Evolutionary conservation across 2,329 filamentous ascomycete species (phyloP).

Genomic region (Calonectria honghensis): DNA sequence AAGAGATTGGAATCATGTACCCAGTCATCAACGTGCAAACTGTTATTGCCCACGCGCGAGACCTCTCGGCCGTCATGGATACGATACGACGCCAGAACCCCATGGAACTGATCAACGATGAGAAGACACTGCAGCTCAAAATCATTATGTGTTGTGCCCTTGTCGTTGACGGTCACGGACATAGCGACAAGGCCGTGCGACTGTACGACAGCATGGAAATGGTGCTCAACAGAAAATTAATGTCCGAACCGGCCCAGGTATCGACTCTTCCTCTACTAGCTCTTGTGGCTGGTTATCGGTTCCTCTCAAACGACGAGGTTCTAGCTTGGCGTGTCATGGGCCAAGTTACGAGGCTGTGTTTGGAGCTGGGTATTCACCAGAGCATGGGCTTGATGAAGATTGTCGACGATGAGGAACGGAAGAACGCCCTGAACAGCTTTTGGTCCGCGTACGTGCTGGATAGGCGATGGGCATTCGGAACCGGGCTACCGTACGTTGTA

Average conservation of each 20-base stretch:
- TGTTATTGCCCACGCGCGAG: conserved; percentile 81
- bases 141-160: conserved; percentile 87
- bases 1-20: conserved; percentile 95
- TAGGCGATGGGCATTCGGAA: conserved; percentile 91
- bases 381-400: conserved; percentile 83
- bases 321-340: conserved; percentile 92
- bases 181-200: conserved; percentile 82
- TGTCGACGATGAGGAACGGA: conserved; percentile 79
- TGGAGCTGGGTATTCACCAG: conserved; percentile 89
- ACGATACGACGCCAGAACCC: conserved; percentile 60
- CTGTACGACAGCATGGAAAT: conserved; percentile 86
- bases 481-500: conserved; percentile 88
- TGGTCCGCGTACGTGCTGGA: conserved; percentile 93
- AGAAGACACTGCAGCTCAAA: conserved; percentile 83
- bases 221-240: conserved; percentile 79
- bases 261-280: conserved; percentile 70
- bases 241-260: conserved; percentile 71
- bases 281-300: conserved; percentile 81
- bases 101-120: conserved; percentile 65
- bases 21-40: conserved; percentile 86
- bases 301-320: conserved; percentile 89
- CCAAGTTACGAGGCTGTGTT: conserved; percentile 85
- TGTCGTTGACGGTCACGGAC: conserved; percentile 85
- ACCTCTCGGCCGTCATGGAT: conserved; percentile 84
- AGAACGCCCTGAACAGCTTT: conserved; percentile 82